Conservation (phyloP, 2,329 filamentous ascomycete species). For the Ceratocystis cubensis region DNA sequence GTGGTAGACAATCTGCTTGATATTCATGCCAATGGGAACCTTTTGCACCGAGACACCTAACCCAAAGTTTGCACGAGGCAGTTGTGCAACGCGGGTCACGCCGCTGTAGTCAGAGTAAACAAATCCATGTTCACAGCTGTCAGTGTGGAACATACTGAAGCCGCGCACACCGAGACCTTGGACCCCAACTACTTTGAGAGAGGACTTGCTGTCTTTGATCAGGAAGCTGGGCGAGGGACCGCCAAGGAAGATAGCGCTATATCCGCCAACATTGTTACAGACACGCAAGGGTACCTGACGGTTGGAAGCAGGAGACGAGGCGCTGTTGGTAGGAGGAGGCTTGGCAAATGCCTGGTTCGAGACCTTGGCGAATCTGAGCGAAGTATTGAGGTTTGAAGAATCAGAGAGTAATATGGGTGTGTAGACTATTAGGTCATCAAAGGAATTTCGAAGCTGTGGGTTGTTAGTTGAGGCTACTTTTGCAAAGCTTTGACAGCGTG, state of each 20-base stretch:
- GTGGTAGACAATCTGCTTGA: slow-evolving; percentile 66
- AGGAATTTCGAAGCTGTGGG: slow-evolving; percentile 50
- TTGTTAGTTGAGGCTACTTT: slow-evolving; percentile 31
- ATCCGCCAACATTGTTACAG: slow-evolving; percentile 58
- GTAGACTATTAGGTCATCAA: slow-evolving; percentile 77
- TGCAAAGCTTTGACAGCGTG: neutral
- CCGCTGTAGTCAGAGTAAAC: slow-evolving; percentile 65
- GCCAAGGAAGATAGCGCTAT: slow-evolving; percentile 70
- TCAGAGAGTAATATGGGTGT: slow-evolving; percentile 51
- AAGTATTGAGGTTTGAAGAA: slow-evolving; percentile 37
- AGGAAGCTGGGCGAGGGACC: slow-evolving; percentile 71
- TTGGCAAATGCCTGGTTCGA: slow-evolving; percentile 43
- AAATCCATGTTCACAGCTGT: slow-evolving; percentile 68
- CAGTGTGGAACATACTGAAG: slow-evolving; percentile 64
- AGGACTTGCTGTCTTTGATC: slow-evolving; percentile 65
- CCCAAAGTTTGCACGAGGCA: slow-evolving; percentile 56
- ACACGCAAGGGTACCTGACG: slow-evolving; percentile 43
- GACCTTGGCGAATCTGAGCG: slow-evolving; percentile 64
- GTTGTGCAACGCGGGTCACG: slow-evolving; percentile 58
- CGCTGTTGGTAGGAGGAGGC: slow-evolving; percentile 36
- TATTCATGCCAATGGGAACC: slow-evolving; percentile 55
- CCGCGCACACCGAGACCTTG: slow-evolving; percentile 55
- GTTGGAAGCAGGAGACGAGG: slow-evolving; percentile 37
- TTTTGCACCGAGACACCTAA: slow-evolving; percentile 65
- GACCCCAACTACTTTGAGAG: slow-evolving; percentile 62